Conservation (phyloP, 495 filamentous ascomycete species). For the Amorphotheca resinae region DNA sequence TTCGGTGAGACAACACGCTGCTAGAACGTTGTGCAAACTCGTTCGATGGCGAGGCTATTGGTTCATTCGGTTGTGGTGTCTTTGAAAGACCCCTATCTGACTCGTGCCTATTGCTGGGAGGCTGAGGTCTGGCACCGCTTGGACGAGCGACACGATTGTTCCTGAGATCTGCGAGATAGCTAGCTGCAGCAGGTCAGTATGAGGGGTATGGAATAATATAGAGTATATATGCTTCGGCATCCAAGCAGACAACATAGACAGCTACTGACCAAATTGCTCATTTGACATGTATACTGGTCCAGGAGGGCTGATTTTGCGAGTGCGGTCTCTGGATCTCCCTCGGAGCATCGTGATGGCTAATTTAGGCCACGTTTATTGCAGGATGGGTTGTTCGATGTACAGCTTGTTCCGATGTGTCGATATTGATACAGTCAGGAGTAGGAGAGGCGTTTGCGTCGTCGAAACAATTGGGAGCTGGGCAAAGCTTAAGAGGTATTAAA, state of each 20-base stretch:
- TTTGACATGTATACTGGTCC: conserved; percentile 73
- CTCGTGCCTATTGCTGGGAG: conserved; percentile 32
- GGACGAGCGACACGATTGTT: conserved; percentile 65
- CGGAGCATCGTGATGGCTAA: conserved; percentile 15
- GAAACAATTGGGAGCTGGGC: too few species aligned
- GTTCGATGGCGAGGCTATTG: conserved; percentile 10
- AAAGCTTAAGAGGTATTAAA: too few species aligned
- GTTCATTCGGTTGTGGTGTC: conserved; percentile 6
- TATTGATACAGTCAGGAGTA: too few species aligned
- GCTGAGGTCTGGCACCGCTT: conserved; percentile 67
- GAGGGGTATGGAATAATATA: too few species aligned
- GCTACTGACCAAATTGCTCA: conserved; percentile 66
- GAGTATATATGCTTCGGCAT: conserved; percentile 19
- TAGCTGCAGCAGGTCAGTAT: conserved; percentile 35
- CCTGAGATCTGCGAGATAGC: conserved; percentile 70
- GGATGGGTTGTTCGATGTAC: too few species aligned
- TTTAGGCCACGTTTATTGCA: too few species aligned
- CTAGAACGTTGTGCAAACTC: conserved; percentile 27
- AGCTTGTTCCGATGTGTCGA: too few species aligned
- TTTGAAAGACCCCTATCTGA: conserved; percentile 18
- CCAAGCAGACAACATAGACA: conserved; percentile 21
- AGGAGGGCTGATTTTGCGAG: conserved; percentile 54
- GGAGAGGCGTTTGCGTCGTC: too few species aligned
- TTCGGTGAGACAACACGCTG: conserved; percentile 40
- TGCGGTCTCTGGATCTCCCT: conserved; percentile 30